Base-by-base conservation (phyloP, 805 yeast species). In the Wickerhamiella azyma region DNA sequence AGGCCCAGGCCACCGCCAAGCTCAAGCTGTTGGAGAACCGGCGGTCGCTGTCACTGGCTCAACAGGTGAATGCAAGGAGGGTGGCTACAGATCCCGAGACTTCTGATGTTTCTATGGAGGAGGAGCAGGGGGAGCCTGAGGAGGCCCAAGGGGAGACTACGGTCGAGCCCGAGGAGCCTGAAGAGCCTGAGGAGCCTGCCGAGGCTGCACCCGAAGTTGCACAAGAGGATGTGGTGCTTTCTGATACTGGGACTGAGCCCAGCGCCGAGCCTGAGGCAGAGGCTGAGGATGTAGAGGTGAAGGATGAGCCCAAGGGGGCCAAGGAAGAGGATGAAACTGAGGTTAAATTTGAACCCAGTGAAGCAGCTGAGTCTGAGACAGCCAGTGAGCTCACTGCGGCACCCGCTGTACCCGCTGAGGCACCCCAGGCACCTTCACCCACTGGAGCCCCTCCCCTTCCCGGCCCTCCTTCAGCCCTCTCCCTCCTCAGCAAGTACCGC, bases 401-500 rank as follows among this genome's bases (percentile, higher is more conserved):
- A 38, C 24, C 24, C 24, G n/a, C n/a, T n/a, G n/a, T n/a, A n/a
- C n/a, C n/a, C n/a, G n/a, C n/a, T n/a, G n/a, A n/a, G n/a, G n/a
- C n/a, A n/a, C n/a, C n/a, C n/a, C n/a, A n/a, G n/a, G n/a, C n/a
- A n/a, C n/a, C n/a, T n/a, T n/a, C n/a, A n/a, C n/a, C n/a, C n/a
- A n/a, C n/a, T n/a, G n/a, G 9, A 28, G n/a, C 11, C 14, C 33
- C 4, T 11, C 16, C 14, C 33, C 16, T 48, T 50, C 33, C 16
- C 6, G 33, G 33, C 33, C 33, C 33, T 14, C 33, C 16, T 13
- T 26, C 33, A 6, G 55, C 58, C 2, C 44, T 55, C 33, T 47
- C 45, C 3, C 21, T 42, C 42, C 51, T 55, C 45, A n/a, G 39
- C 17, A 40, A 50, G 21, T 52, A 53, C 46, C 49, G 59, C 16